A percentile compares a stretch with the other conserved stretches of the same genome.
These are phyloP conservation scores for Fusarium tanahbumbuense DNA, from an alignment of 2,329 filamentous ascomycete genomes.

Conservation along the genomic window DNA sequence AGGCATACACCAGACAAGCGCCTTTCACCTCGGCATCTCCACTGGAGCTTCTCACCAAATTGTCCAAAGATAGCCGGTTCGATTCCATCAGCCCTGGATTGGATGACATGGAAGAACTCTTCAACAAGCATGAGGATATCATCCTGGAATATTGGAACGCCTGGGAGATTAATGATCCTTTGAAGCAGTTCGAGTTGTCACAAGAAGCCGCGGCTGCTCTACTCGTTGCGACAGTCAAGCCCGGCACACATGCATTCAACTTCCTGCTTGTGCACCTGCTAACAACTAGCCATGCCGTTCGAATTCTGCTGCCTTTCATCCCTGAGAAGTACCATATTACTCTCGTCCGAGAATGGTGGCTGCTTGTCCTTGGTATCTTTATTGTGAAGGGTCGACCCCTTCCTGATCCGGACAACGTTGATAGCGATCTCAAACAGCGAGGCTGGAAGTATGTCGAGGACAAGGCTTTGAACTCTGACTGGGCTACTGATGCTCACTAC, in stretches of 20 bases:
- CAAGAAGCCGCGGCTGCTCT: slow-evolving; percentile 72
- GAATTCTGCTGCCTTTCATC: slow-evolving; percentile 84
- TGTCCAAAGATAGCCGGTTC: slow-evolving; percentile 77
- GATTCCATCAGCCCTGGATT: slow-evolving; percentile 67
- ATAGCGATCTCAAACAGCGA: slow-evolving; percentile 68
- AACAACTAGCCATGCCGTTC: slow-evolving; percentile 86
- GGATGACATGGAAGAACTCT: slow-evolving; percentile 74
- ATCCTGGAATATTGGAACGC: slow-evolving; percentile 92
- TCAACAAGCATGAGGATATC: slow-evolving; percentile 74
- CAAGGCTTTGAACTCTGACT: slow-evolving; percentile 74
- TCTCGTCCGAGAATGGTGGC: slow-evolving; percentile 89
- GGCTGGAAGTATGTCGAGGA: slow-evolving; percentile 82
- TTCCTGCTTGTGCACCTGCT: slow-evolving; percentile 86
- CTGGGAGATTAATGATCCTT: slow-evolving; percentile 78
- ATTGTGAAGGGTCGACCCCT: slow-evolving; percentile 78
- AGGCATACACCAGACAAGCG: slow-evolving; percentile 74
- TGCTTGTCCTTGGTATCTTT: slow-evolving; percentile 83
- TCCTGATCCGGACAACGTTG: slow-evolving; percentile 74
- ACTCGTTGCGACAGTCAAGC: slow-evolving; percentile 69
- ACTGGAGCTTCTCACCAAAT: slow-evolving; percentile 75
- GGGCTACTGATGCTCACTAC: slow-evolving; percentile 81
- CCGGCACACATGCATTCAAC: slow-evolving; percentile 75
- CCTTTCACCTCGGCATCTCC: slow-evolving; percentile 71
- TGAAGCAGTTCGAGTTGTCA: slow-evolving; percentile 79
- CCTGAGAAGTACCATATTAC: slow-evolving; percentile 77